A percentile compares a stretch with the other conserved stretches of the same genome.
Evolutionary conservation across 495 filamentous ascomycete genomes (phyloP).

Genomic region (Hypomontagnella submonticulosa): DNA sequence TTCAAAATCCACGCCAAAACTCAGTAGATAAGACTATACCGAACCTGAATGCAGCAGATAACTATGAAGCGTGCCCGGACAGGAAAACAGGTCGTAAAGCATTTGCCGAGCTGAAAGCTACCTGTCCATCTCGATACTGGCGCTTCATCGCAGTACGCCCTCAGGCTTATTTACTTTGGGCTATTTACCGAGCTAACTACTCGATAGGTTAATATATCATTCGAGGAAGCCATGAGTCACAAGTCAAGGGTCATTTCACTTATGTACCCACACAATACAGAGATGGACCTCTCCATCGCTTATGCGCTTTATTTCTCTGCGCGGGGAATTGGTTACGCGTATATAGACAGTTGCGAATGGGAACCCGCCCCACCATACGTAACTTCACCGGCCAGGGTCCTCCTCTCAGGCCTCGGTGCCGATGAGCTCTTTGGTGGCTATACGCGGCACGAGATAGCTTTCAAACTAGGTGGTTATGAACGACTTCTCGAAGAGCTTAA

Average conservation of each 20-base stretch:
- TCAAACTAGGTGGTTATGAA: conserved; percentile 68
- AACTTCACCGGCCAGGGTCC: conserved; percentile 76
- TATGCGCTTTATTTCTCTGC: conserved; percentile 93
- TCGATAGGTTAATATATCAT: conserved; percentile 80
- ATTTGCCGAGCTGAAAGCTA: conserved; percentile 72
- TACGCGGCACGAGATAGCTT: conserved; percentile 82
- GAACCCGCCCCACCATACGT: conserved; percentile 59
- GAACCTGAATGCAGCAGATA: conserved; percentile 40
- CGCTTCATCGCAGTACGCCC: conserved; percentile 75
- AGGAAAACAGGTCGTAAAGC: conserved; percentile 84
- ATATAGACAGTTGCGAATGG: conserved; percentile 34
- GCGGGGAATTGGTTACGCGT: conserved; percentile 73
- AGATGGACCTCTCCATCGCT: conserved; percentile 99
- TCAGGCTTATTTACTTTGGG: background rate
- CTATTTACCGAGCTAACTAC: conserved; percentile 19
- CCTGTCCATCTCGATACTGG: conserved; percentile 81
- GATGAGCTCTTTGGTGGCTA: conserved; percentile 98
- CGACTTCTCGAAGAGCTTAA: conserved; percentile 86
- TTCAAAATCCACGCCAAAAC: conserved; percentile 83
- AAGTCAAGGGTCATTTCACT: conserved; percentile 75
- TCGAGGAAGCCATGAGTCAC: conserved; percentile 76
- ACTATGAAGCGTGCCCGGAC: conserved; percentile 89
- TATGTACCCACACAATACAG: conserved; percentile 93
- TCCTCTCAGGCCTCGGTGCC: conserved; percentile 92
- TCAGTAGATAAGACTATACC: conserved; percentile 34